Evolutionary conservation across 2,329 filamentous ascomycete genomes (phyloP).

Genomic region (Talaromyces islandicus): DNA sequence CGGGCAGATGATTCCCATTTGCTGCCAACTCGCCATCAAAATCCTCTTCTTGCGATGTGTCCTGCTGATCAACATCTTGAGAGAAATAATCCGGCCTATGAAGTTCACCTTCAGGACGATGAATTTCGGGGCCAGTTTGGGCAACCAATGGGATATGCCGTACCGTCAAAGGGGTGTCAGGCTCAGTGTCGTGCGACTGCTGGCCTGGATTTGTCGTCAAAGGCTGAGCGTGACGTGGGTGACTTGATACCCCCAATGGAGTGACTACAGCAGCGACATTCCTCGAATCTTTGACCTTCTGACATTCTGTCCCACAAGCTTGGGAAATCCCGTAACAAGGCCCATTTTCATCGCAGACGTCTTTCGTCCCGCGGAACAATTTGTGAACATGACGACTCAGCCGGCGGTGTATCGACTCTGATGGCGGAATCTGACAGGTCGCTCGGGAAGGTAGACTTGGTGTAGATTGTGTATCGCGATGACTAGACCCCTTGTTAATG

Average conservation of each 20-base stretch:
- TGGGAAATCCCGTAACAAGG: slow-evolving; percentile 59
- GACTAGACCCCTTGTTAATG: slow-evolving; percentile 17
- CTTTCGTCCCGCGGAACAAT: slow-evolving; percentile 45
- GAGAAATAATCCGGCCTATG: slow-evolving; percentile 7
- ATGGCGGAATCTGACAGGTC: slow-evolving; percentile 13
- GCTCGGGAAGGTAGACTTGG: slow-evolving; percentile 10
- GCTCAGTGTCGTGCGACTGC: slow-evolving; percentile 1
- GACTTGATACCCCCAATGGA: neutral
- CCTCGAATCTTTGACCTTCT: slow-evolving; percentile 36
- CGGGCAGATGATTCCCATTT: neutral
- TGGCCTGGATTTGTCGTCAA: slow-evolving; percentile 1
- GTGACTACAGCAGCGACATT: slow-evolving; percentile 8
- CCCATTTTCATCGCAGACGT: slow-evolving; percentile 51
- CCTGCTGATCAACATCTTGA: neutral
- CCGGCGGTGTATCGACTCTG: slow-evolving; percentile 28
- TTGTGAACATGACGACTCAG: slow-evolving; percentile 40
- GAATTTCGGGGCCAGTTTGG: neutral
- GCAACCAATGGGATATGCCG: neutral
- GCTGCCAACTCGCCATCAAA: slow-evolving; percentile 5
- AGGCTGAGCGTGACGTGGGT: neutral
- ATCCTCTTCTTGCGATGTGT: neutral
- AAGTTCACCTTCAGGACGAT: neutral
- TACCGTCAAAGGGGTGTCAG: slow-evolving; percentile 11
- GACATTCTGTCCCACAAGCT: slow-evolving; percentile 56
- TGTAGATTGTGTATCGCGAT: slow-evolving; percentile 11